Evolutionary conservation across 768 basidiomycete species (phyloP).

Genomic region (Trichaptum fuscoviolaceum): DNA sequence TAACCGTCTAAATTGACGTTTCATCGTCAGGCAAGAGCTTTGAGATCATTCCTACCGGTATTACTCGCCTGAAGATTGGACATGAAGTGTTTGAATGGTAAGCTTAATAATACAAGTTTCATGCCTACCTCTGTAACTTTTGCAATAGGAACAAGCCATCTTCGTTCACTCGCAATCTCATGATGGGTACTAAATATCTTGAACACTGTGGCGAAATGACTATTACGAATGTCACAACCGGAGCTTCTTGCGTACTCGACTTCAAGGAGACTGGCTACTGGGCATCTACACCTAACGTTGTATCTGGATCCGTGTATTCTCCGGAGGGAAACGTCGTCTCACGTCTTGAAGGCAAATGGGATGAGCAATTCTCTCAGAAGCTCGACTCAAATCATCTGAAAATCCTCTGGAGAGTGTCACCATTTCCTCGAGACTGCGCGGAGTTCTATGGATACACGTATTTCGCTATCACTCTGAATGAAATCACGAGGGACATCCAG

Average conservation of each 20-base stretch:
- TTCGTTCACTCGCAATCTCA: conserved; percentile 82
- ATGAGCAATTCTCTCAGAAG: conserved; percentile 70
- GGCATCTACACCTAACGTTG: conserved; percentile 63
- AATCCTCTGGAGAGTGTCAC: conserved; percentile 70
- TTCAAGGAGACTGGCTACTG: conserved; percentile 86
- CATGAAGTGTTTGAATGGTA: conserved; percentile 70
- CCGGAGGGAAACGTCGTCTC: conserved; percentile 48
- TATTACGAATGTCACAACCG: conserved; percentile 56
- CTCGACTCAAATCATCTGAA: conserved; percentile 64
- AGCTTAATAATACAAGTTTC: conserved; percentile 15
- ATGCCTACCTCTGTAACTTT: conserved; percentile 7
- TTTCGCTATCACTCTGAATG: conserved; percentile 77
- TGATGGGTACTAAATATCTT: conserved; percentile 88
- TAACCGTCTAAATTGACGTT: conserved; percentile 16
- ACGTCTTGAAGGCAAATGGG: conserved; percentile 86
- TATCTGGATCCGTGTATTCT: conserved; percentile 56
- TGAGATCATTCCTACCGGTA: conserved; percentile 80
- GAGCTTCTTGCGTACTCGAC: conserved; percentile 62
- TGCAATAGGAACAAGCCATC: conserved; percentile 72
- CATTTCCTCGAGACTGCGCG: conserved; percentile 65
- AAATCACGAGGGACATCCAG: conserved; percentile 61
- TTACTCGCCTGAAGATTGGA: conserved; percentile 60
- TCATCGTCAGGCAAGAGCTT: conserved; percentile 68
- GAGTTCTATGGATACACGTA: conserved; percentile 81
- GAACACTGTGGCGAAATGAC: conserved; percentile 80